Evolutionary conservation across 2,329 filamentous ascomycete species (phyloP).

Genomic region (Talaromyces sp.): DNA sequence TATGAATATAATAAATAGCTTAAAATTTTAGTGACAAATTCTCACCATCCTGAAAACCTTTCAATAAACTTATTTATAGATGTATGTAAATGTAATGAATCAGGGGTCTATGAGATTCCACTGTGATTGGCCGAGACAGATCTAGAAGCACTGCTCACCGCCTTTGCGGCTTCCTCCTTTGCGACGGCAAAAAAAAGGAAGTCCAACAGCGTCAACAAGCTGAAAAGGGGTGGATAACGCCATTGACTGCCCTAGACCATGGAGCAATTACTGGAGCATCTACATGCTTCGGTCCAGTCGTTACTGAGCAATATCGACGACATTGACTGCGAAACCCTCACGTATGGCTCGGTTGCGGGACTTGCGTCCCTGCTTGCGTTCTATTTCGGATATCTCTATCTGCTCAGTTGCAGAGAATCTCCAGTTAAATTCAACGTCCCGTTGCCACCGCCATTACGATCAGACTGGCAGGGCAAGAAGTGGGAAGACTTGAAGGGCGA

Average conservation of each 20-base stretch:
- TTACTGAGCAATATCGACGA: conserved; percentile 15
- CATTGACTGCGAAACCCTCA: conserved; percentile 18
- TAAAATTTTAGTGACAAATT: too few species aligned
- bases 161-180: not conserved
- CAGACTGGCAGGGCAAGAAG: conserved; percentile 23
- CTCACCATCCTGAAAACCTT: not conserved
- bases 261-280: conserved; percentile 1
- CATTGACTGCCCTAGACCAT: not conserved
- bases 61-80: not conserved
- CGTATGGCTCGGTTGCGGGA: conserved; percentile 22
- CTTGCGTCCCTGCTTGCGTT: conserved; percentile 23
- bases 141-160: not conserved
- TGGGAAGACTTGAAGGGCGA: conserved; percentile 32
- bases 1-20: too few species aligned
- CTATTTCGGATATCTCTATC: conserved; percentile 28
- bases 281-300: conserved; percentile 17
- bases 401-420: conserved; percentile 24
- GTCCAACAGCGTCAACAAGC: not conserved
- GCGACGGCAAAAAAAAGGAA: not conserved
- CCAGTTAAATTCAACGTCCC: conserved; percentile 34
- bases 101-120: not conserved
- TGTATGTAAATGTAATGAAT: not conserved
- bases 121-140: not conserved
- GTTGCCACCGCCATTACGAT: conserved; percentile 28
- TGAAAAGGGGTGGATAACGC: not conserved